Percentiles rank a stretch among this genome's conserved stretches.
Conservation (phyloP, 371 early-diverging fungal species). For the Catenaria anguillulae region DNA sequence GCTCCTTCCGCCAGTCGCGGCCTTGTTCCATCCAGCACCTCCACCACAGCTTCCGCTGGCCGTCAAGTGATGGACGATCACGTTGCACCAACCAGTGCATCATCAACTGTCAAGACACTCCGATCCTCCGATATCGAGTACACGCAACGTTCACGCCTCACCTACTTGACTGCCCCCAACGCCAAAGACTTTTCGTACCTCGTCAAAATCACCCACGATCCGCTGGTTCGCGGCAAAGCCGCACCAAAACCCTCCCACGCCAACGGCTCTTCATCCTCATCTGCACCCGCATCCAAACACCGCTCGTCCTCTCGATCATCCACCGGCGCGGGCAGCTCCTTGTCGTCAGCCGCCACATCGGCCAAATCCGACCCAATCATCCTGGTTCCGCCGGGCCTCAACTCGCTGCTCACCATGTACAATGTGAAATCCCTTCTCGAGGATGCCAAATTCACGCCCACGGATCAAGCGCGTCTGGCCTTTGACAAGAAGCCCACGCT, state of each 20-base stretch:
- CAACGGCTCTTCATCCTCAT: background rate
- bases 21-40: too few relatives aligned
- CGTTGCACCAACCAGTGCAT: too few relatives aligned
- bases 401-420: slow-evolving; percentile 63
- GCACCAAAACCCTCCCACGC: background rate
- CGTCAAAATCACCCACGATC: background rate
- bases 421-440: slow-evolving; percentile 68
- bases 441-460: slow-evolving; percentile 47
- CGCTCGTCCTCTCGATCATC: background rate
- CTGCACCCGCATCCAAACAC: background rate
- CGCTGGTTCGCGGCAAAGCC: background rate
- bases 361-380: slow-evolving; percentile 67
- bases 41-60: too few relatives aligned
- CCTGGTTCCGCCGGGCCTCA: slow-evolving; percentile 71
- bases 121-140: too few relatives aligned
- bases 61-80: too few relatives aligned
- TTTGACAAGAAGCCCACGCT: slow-evolving; percentile 48
- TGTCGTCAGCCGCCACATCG: too few relatives aligned
- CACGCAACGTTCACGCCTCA: background rate
- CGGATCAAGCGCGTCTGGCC: slow-evolving; percentile 41
- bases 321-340: background rate
- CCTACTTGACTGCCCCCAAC: background rate
- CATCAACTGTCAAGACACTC: too few relatives aligned
- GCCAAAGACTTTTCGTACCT: background rate
- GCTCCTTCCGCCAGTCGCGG: too few relatives aligned